Base-by-base conservation (phyloP, 2,329 filamentous ascomycete genomes). In the Pestalotiopsis sp. region DNA sequence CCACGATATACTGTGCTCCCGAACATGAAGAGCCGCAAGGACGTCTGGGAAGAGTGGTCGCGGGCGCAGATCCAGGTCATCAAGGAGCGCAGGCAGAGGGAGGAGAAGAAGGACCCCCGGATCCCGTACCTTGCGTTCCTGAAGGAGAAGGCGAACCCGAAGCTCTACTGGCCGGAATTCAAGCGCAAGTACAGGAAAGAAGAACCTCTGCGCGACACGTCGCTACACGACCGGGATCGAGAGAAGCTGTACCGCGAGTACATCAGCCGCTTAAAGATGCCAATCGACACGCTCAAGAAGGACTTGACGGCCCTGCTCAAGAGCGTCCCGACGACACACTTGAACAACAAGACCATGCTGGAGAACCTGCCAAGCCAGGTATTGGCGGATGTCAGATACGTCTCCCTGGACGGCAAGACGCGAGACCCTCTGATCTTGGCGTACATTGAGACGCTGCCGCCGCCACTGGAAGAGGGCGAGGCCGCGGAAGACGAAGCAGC, bases 101-200 rank as follows among this genome's bases (percentile, higher is more conserved):
- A 94, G 76, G 92, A 92, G 79, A 95, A 93, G 82, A 89, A 89
- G 71, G 94, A 98, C 75, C 95, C 96, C 1, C 86, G 88, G 61
- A 92, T 97, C 72, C 90, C 91, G 0, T 99, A 97, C 78, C 82
- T 98, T 69, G 87, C 88, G 0, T 92, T 99, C 71, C 84, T 99
- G 38, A 90, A 95, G 71, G 88, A 91, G 63, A 88, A 94, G 73
- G 95, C 95, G 0, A 96, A 91, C 0, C 92, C 93, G 0, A 98
- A 97, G 81, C 86, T 99, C 1, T 99, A 97, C 84, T 99, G 96
- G 96, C 92, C 93, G 0, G 96, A 99, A 78, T 99, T 99, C 81
- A 94, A 93, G 75, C 87, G 96, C 41, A 99, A 98, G 78, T 96
- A 90, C 80, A 92, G 92, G 72, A 95, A 92, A 72, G 94, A 97